Evolutionary conservation across 75 land plant species (phyloP), one percentile per base, ranked within the genome.

Genomic region (Azolla pinnata): DNA sequence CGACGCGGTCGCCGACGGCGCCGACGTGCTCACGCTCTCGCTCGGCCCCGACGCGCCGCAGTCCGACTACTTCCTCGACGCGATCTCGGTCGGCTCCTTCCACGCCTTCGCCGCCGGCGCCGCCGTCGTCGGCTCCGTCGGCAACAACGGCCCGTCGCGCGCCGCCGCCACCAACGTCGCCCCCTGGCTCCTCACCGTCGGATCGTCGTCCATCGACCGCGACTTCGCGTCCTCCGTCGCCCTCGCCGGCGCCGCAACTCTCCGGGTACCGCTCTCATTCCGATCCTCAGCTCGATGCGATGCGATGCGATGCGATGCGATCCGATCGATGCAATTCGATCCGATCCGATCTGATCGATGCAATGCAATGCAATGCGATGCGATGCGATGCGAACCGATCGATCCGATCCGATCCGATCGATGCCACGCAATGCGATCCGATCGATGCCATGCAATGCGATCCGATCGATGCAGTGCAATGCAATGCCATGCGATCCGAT

Each of bases 1-100:
- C n/a, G 88, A 81, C 65, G 97, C 97, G 14, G 77, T 91, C 35
- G 73, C 63, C 38, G 97, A 91, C 68, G 97, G 97, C 9, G 97
- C 87, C 25, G 79, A 87, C 49, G 70, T 91, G 4, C 25, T 91
- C 14, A 80, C 87, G 4, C 35, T 83, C 54, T 86, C 90, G 33
- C 53, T 86, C 23, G 90, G 90, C 33, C 75, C 87, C 0, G 75
- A 78, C 59, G 38, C 71, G 19, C 86, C 83, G 23, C 81, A 80
- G 60, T 70, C 64, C 29, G 83, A 80, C 52, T 83, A 80, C 30
- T 77, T 83, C 66, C 70, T 50, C 42, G 90, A 86, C 71, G 85
- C 83, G 26, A 77, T 83, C 51, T 77, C 90, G 0, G 54, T 86
- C 14, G 90, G 87, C 17, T 80, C 90, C 0, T 83, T 86, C 68